A percentile compares a stretch with the other conserved stretches of the same genome.
Conservation (phyloP, 768 basidiomycete genomes). For the Suillus cothurnatus region DNA sequence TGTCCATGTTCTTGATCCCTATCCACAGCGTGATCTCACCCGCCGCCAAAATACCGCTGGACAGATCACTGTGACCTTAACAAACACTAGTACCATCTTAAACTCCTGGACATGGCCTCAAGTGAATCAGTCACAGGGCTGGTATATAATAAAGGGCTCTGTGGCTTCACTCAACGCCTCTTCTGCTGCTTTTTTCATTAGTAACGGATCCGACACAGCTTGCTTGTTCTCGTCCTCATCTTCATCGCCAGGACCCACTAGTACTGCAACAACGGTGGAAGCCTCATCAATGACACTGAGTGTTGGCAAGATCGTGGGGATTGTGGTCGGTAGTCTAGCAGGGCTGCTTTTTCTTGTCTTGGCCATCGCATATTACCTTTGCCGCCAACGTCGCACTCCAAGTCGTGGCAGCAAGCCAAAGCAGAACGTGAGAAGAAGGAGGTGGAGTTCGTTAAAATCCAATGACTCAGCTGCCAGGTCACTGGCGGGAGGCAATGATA, state of each 20-base stretch:
- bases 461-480: constrained; percentile 18
- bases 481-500: constrained; percentile 5
- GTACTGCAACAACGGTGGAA: constrained; percentile 9
- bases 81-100: constrained; percentile 24
- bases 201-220: constrained; percentile 37
- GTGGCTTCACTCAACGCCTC: constrained; percentile 1
- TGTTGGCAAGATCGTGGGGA: constrained; percentile 51
- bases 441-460: constrained; percentile 33
- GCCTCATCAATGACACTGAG: constrained; percentile 23
- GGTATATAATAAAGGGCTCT: constrained; percentile 42
- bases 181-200: constrained; percentile 39
- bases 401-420: constrained; percentile 31
- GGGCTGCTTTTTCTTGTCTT: constrained; percentile 38
- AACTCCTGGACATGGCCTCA: constrained; percentile 42
- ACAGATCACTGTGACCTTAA: constrained; percentile 28
- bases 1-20: constrained; percentile 23
- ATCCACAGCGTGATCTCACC: constrained; percentile 22
- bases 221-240: constrained; percentile 31
- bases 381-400: constrained; percentile 14
- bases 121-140: constrained; percentile 51
- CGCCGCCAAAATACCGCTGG: constrained; percentile 7
- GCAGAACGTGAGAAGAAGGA: constrained; percentile 9
- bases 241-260: constrained; percentile 7
- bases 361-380: constrained; percentile 34
- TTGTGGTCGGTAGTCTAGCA: constrained; percentile 48